Evolutionary conservation across 257 asterid species (phyloP).

Genomic region (Nicotiana obtusifolia): DNA sequence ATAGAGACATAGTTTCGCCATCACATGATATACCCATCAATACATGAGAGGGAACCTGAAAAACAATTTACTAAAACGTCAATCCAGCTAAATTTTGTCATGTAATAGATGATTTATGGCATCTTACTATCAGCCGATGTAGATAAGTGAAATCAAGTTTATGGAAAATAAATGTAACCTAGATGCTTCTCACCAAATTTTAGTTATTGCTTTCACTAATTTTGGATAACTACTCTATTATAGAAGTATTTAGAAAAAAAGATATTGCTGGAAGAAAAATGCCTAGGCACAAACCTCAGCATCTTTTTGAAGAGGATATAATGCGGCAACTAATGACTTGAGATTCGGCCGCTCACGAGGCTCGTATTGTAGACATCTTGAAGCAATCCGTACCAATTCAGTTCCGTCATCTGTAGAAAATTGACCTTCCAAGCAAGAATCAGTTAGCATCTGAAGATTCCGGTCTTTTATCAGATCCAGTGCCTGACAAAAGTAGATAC

Average conservation of each 20-base stretch:
- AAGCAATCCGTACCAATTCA: conserved; percentile 80
- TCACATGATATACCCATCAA: conserved; percentile 67
- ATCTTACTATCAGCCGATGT: not conserved
- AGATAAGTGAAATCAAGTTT: not conserved
- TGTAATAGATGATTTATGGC: not conserved
- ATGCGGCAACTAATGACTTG: conserved; percentile 55
- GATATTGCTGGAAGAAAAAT: not conserved
- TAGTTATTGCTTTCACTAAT: not conserved
- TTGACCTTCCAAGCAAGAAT: conserved; percentile 84
- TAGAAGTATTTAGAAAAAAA: not conserved
- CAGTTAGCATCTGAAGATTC: conserved; percentile 45
- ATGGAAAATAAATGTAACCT: not conserved
- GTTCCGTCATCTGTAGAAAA: conserved; percentile 78
- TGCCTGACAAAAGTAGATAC: conserved; percentile 27
- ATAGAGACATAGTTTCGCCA: conserved; percentile 37
- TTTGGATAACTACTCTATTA: not conserved
- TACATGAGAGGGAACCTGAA: conserved; percentile 77
- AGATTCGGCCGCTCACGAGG: conserved; percentile 86
- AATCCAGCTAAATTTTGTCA: not conserved
- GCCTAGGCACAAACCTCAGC: conserved; percentile 46
- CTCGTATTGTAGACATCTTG: conserved; percentile 92
- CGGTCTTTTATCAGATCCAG: conserved; percentile 46
- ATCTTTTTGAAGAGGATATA: conserved; percentile 73
- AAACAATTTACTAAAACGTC: conserved; percentile 4
- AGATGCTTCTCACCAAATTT: not conserved